Conservation (phyloP, 768 basidiomycete species). For the Mycena belliarum region DNA sequence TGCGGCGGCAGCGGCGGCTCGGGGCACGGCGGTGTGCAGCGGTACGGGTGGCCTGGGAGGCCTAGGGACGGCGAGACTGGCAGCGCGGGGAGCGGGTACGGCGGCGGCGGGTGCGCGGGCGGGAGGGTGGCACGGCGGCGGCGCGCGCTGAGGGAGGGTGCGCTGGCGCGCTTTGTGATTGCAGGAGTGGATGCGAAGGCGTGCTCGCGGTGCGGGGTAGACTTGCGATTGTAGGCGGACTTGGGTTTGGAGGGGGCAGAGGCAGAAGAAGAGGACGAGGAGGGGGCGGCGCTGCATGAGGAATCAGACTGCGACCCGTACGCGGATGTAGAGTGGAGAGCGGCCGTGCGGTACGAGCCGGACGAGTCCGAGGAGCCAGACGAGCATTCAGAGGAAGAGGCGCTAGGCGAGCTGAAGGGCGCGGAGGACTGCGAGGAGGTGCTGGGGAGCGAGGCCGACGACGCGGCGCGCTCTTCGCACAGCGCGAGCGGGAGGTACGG, state of each 20-base stretch:
- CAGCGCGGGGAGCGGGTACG: not conserved
- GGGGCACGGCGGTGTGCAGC: not conserved
- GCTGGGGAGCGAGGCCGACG: not conserved
- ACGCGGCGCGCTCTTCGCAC: slow-evolving; percentile 6
- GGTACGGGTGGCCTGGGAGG: not conserved
- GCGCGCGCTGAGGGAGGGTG: not conserved
- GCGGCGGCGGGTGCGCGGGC: not conserved
- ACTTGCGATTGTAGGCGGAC: no score
- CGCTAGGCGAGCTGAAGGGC: not conserved
- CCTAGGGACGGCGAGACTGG: not conserved
- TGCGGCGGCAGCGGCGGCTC: slow-evolving; percentile 7
- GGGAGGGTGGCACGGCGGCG: not conserved
- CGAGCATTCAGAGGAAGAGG: not conserved
- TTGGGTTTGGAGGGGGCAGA: no score
- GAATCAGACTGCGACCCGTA: not conserved
- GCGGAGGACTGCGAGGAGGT: not conserved
- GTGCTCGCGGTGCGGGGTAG: no score
- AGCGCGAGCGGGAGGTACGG: slow-evolving; percentile 10
- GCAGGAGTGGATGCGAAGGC: not conserved
- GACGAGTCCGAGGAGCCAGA: not conserved
- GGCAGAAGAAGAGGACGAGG: no score
- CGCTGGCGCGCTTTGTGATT: not conserved
- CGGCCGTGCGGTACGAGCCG: not conserved
- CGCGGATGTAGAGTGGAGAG: slow-evolving; percentile 1
- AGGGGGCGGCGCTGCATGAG: no score